A percentile compares a stretch with the other conserved stretches of the same genome.
Conservation (phyloP, 371 early-diverging fungal species). For the Saksenaea vasiformis region DNA sequence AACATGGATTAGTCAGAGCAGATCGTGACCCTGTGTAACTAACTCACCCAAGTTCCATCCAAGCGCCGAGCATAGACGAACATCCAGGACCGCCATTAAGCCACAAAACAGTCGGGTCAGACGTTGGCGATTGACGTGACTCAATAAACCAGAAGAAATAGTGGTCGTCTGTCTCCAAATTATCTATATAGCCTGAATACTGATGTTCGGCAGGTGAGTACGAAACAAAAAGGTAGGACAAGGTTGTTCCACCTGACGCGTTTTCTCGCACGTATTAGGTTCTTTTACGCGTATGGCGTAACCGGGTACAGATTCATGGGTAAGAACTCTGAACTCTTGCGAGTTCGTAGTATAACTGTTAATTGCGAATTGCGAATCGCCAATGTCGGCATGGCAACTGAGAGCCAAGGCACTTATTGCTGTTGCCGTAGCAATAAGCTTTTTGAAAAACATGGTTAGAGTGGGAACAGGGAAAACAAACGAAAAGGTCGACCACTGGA, state of each 20-base stretch:
- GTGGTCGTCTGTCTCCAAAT: conserved; percentile 55
- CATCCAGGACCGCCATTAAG: conserved; percentile 84
- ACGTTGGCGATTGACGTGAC: conserved; percentile 67
- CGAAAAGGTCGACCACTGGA: background rate
- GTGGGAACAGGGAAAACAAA: conserved; percentile 1
- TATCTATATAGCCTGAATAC: conserved; percentile 64
- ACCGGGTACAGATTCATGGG: conserved; percentile 17
- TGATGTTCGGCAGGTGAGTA: background rate
- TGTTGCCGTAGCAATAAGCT: background rate
- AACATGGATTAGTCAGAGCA: background rate
- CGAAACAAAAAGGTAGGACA: too few relatives aligned
- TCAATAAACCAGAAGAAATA: conserved; percentile 89
- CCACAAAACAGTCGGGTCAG: conserved; percentile 81
- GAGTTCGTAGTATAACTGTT: background rate
- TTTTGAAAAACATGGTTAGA: background rate
- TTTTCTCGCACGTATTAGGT: conserved; percentile 35
- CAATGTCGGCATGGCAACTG: background rate
- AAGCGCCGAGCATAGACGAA: conserved; percentile 72
- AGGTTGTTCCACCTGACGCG: conserved; percentile 28
- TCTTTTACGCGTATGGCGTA: conserved; percentile 35
- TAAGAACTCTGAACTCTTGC: conserved; percentile 16
- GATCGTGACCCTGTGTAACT: background rate
- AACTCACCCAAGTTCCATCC: conserved; percentile 79
- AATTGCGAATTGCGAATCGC: background rate
- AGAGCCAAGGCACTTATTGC: background rate